Evolutionary conservation across 1,284 basidiomycete genomes (phyloP).

Genomic region (Apiotrichum gamsii): DNA sequence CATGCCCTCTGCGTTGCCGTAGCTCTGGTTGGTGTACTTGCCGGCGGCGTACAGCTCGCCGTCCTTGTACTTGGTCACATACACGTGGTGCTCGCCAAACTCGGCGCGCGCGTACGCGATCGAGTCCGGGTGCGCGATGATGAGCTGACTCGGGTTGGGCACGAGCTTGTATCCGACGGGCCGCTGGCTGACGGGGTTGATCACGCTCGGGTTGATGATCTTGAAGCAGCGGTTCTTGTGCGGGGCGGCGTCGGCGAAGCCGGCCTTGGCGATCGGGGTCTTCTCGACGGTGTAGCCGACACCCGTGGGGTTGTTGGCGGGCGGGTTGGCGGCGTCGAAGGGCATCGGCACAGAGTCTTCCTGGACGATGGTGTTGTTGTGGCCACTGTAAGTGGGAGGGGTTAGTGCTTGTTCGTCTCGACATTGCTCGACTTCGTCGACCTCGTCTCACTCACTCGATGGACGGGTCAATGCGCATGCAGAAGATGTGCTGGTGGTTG

Average conservation of each 20-base stretch:
- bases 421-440: too few species aligned
- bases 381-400: too few species aligned
- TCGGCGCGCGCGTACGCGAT: conserved; percentile 41
- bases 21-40: conserved; percentile 44
- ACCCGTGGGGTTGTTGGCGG: conserved; percentile 37
- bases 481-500: conserved; percentile 49
- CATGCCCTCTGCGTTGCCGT: conserved; percentile 38
- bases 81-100: conserved; percentile 47
- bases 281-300: conserved; percentile 43
- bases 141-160: conserved; percentile 40
- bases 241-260: conserved; percentile 39
- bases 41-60: conserved; percentile 43
- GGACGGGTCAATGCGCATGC: conserved; percentile 41
- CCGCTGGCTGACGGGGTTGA: conserved; percentile 40
- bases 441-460: too few species aligned
- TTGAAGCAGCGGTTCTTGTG: conserved; percentile 43
- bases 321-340: conserved; percentile 30
- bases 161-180: conserved; percentile 49
- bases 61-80: conserved; percentile 44
- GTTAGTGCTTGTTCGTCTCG: too few species aligned
- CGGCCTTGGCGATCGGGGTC: conserved; percentile 32
- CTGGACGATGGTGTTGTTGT: conserved; percentile 45
- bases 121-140: conserved; percentile 46
- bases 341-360: conserved; percentile 44
- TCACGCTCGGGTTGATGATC: conserved; percentile 43